Conservation (phyloP, 208 protist genomes). For the Leishmania martiniquensis region DNA sequence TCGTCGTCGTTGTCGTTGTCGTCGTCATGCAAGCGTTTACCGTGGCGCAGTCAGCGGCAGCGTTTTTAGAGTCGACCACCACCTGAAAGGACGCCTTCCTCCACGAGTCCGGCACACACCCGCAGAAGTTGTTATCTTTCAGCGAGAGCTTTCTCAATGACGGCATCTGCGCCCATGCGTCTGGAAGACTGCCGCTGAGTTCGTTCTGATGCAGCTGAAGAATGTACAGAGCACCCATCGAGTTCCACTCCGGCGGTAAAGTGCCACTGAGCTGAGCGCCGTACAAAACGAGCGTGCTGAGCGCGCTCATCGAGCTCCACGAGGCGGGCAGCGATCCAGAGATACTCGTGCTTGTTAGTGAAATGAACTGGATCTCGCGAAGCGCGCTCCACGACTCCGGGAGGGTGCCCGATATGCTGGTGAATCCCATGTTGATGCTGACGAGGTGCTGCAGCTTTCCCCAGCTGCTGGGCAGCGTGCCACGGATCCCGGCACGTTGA, state of each 20-base stretch:
- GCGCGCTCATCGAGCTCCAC: slow-evolving; percentile 5
- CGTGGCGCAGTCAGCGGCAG: slow-evolving; percentile 4
- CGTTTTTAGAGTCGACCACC: not conserved
- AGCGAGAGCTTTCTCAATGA: not conserved
- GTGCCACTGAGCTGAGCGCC: not conserved
- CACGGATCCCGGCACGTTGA: not conserved
- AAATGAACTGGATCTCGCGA: not conserved
- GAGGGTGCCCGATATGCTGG: slow-evolving; percentile 1
- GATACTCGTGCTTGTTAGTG: not conserved
- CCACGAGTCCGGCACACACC: slow-evolving; percentile 5
- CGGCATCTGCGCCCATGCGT: not conserved
- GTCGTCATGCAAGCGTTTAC: not conserved
- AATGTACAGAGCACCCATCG: not conserved
- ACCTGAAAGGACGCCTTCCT: not conserved
- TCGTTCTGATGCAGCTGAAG: not conserved
- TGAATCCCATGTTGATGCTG: not conserved
- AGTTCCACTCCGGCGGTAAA: slow-evolving; percentile 8
- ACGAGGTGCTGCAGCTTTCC: not conserved
- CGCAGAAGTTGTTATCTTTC: not conserved
- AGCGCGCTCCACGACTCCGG: not conserved
- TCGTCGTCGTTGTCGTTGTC: not conserved
- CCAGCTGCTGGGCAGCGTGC: slow-evolving; percentile 6
- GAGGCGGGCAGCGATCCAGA: slow-evolving; percentile 7
- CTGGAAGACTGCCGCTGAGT: slow-evolving; percentile 3
- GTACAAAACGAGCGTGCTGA: not conserved